phyloP scores from a whole-genome alignment of 495 filamentous ascomycete genomes.

The Lepidopterella palustris region DNA sequence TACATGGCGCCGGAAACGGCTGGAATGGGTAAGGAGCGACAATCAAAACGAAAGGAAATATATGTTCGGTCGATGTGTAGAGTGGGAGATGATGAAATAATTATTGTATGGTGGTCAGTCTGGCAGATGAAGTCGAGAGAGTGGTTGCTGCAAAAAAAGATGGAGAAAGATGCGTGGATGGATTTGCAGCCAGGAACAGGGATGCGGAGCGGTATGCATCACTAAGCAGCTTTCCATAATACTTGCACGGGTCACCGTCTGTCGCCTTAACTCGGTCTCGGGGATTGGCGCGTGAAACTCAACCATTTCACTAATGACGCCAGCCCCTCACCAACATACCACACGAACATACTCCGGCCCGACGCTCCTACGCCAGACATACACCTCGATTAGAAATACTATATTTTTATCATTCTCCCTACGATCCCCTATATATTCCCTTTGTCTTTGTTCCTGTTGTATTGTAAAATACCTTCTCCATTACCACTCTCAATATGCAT shows the following conservation, averaged over 20 bases:
- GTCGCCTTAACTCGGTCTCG: neutral
- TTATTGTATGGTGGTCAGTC: neutral
- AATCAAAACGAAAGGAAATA: conserved; percentile 1
- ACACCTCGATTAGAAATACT: neutral
- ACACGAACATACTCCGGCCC: neutral
- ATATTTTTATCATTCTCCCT: neutral
- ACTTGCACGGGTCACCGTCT: neutral
- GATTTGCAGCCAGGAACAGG: conserved; percentile 3
- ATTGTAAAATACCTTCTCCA: neutral
- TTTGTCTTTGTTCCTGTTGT: neutral
- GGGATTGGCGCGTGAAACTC: conserved; percentile 4
- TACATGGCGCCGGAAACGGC: conserved; percentile 28
- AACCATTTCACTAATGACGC: neutral
- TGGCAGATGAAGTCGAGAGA: neutral
- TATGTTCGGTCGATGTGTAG: neutral
- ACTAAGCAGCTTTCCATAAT: neutral
- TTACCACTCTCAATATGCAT: conserved; percentile 8
- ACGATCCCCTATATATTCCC: neutral
- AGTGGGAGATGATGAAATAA: neutral
- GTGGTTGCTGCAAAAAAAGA: too few species aligned
- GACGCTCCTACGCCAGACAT: neutral
- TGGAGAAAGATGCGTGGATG: neutral
- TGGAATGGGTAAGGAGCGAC: conserved; percentile 22
- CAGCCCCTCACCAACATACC: conserved; percentile 4
- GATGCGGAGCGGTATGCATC: too few species aligned